Evolutionary conservation across 2,329 filamentous ascomycete species (phyloP), one percentile per base, ranked within the genome.

Genomic region (Ophiostoma angusticollis): DNA sequence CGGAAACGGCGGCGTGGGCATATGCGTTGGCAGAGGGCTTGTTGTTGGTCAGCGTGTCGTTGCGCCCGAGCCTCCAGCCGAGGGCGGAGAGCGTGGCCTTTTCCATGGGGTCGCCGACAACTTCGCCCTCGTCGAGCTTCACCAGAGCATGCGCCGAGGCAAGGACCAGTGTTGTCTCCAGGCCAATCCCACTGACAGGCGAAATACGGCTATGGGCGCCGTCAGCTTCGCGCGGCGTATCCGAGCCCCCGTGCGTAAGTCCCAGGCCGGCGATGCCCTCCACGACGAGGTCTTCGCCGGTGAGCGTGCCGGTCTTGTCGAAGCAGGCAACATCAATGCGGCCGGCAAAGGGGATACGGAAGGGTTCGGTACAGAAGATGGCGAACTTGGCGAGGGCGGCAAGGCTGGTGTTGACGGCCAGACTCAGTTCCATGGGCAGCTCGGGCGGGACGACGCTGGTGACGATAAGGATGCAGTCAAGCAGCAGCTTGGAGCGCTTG

Each of bases 381-480:
- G 93, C 91, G 50, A 80, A 89, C 59, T 89, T 93, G 62, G 87
- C 93, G 27, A 98, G 68, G 21, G 91, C 89, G 35, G 91, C 87
- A 58, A 98, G 65, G 70, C 84, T 93, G 11, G 91, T 98, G 65
- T 98, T 98, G 57, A 98, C 93, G 34, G 93, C 93, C 52, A 98
- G 68, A 61, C 84, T 94, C 37, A 98, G 73, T 56, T 98, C 93
- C 91, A 98, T 98, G 11, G 91, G 91, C 46, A 98, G 68, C 63
- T 98, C 91, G 2, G 91, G 91, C n/a, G 91, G 91, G 1, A 98
- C 91, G 43, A 98, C 91, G 55, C 86, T 95, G 29, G 91, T 98
- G 52, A 98, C 77, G 53, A 98, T 98, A 58, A 98, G 79, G 60
- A 98, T 85, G 57, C 93, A 98, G 64, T 98, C 93, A 39, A 98